Evolutionary conservation across 2,329 filamentous ascomycete species (phyloP), one percentile per base, ranked within the genome.

Genomic region (Dactylella cylindrospora): DNA sequence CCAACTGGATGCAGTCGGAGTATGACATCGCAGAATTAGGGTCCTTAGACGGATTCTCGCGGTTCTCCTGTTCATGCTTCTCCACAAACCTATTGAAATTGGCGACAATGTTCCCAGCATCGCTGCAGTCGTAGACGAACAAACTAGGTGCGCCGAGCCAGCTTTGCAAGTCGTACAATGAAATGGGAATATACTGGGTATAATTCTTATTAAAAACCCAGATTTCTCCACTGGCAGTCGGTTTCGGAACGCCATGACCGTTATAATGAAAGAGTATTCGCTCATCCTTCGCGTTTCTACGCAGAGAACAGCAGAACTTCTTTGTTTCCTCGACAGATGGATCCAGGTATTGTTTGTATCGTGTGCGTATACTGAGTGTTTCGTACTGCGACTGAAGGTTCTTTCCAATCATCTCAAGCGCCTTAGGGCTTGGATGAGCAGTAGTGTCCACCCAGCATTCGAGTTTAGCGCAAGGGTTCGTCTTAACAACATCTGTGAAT

Each of bases 121-220:
- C 90, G 12, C 91, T 96, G 70, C 93, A 96, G 74, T 98, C 93
- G 80, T 94, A 98, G 26, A 98, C 93, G 70, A 94, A 98, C 35
- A 98, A 84, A 61, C 90, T 95, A 0, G 93, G 93, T 0, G 90
- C 91, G 65, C 91, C 90, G 5, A 98, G 82, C 93, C 93, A 98
- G 57, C 88, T 85, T 73, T 97, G 91, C 36, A 98, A 76, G 71
- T 98, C 93, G 70, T 95, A 96, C 6, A 98, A 77, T 0, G 91
- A 95, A 35, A 98, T 88, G 0, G 93, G 93, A 33, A 98, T 98
- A 71, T 98, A 98, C 74, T 98, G 93, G 0, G 93, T 98, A 72
- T 96, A 98, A 67, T 89, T 97, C 68, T 93, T 91, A 74, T 98
- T 98, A 73, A 98, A 98, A 3, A 97, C 94, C 93, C 93, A 98